A percentile compares a stretch with the other conserved stretches of the same genome.
Evolutionary conservation across 1,284 basidiomycete genomes (phyloP).

Genomic region (Laetiporus sulphureus): DNA sequence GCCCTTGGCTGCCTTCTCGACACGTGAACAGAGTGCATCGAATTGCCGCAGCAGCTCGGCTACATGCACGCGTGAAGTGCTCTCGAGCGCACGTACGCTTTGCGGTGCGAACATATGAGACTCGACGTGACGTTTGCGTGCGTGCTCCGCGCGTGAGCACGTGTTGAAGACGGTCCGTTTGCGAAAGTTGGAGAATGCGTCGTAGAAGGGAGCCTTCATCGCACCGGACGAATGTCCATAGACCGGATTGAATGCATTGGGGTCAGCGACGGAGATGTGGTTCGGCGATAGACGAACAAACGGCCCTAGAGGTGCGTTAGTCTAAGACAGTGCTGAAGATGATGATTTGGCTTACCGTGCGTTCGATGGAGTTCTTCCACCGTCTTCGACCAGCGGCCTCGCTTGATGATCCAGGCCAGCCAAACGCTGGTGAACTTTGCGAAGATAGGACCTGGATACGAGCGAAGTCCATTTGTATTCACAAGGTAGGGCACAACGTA

Average conservation of each 20-base stretch:
- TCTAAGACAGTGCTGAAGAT: background rate
- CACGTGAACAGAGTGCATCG: slow-evolving; percentile 53
- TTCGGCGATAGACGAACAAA: slow-evolving; percentile 80
- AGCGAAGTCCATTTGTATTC: slow-evolving; percentile 49
- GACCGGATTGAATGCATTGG: slow-evolving; percentile 61
- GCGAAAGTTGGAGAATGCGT: slow-evolving; percentile 49
- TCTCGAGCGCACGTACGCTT: slow-evolving; percentile 71
- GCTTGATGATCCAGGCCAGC: slow-evolving; percentile 31
- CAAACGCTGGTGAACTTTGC: slow-evolving; percentile 73
- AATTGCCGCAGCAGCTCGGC: slow-evolving; percentile 56
- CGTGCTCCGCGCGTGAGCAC: slow-evolving; percentile 64
- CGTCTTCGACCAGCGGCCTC: slow-evolving; percentile 44
- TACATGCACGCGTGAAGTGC: slow-evolving; percentile 60
- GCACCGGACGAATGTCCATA: slow-evolving; percentile 73
- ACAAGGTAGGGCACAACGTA: slow-evolving; percentile 47
- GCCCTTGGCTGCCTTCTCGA: background rate
- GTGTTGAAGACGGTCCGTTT: slow-evolving; percentile 44
- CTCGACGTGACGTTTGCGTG: slow-evolving; percentile 81
- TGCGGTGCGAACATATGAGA: slow-evolving; percentile 81
- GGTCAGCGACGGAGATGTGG: slow-evolving; percentile 77
- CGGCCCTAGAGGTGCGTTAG: slow-evolving; percentile 38
- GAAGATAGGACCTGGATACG: slow-evolving; percentile 63
- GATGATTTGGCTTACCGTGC: slow-evolving; percentile 43
- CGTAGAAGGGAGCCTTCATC: slow-evolving; percentile 72
- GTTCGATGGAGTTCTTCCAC: slow-evolving; percentile 70